Evolutionary conservation across 2,329 filamentous ascomycete genomes (phyloP).

Genomic region (Colletotrichum eleusines): DNA sequence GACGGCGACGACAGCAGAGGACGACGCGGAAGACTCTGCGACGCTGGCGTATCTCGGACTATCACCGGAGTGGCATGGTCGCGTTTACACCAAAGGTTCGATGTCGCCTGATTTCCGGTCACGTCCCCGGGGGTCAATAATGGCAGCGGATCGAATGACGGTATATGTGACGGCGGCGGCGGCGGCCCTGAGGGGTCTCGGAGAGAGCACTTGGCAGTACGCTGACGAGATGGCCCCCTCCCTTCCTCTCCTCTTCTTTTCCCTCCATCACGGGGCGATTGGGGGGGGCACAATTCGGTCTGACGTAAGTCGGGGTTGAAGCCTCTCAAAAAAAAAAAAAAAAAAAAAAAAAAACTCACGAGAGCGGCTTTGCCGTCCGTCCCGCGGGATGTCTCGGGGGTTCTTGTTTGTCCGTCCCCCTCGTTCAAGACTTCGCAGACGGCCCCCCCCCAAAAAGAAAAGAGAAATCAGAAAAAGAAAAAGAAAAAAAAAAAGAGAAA

Average conservation of each 20-base stretch:
- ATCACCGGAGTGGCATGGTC: background rate
- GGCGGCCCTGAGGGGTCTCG: rapidly evolving
- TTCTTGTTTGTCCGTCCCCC: too few species aligned
- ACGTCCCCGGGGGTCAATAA: background rate
- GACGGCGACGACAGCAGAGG: background rate
- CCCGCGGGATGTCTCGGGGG: background rate
- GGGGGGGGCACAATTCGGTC: background rate
- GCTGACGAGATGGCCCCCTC: background rate
- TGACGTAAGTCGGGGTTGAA: background rate
- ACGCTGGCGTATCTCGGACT: background rate
- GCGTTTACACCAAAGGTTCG: background rate
- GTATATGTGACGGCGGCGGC: too few species aligned
- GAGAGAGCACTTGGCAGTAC: background rate
- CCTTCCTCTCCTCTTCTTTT: background rate
- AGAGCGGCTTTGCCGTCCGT: background rate
- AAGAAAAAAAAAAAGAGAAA: too few species aligned
- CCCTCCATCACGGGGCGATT: background rate
- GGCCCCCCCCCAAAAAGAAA: too few species aligned
- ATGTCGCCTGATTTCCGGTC: background rate
- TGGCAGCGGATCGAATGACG: background rate
- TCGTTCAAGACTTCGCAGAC: background rate
- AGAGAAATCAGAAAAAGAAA: too few species aligned
- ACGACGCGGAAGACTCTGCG: too few species aligned
- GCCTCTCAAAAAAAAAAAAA: too few species aligned
- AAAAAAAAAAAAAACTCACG: too few species aligned